Conservation (phyloP, 2,329 filamentous ascomycete genomes). For the Verticillium klebahnii region DNA sequence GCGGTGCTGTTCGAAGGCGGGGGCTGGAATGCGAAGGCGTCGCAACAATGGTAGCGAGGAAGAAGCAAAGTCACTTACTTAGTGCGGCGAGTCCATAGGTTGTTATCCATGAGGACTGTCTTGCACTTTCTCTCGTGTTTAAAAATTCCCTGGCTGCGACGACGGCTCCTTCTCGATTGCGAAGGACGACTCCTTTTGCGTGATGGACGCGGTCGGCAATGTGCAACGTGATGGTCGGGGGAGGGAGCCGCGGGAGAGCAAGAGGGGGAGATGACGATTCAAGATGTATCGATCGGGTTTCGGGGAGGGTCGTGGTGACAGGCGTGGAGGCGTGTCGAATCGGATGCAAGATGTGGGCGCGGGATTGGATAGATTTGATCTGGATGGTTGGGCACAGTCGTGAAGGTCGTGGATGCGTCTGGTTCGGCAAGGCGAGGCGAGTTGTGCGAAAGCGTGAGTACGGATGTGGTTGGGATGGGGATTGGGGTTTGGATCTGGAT, state of each 20-base stretch:
- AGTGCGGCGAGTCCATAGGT: conserved; percentile 75
- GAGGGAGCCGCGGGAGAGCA: not conserved
- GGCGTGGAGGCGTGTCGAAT: not conserved
- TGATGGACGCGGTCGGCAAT: not conserved
- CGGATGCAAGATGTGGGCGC: not conserved
- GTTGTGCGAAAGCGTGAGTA: not conserved
- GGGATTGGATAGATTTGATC: not conserved
- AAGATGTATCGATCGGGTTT: not conserved
- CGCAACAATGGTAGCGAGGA: conserved; percentile 1
- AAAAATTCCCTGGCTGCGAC: conserved; percentile 5
- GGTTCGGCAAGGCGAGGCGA: not conserved
- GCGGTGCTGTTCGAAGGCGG: conserved; percentile 16
- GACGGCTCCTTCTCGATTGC: conserved; percentile 3
- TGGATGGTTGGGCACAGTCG: not conserved
- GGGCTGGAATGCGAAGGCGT: conserved; percentile 2
- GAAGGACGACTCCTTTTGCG: conserved; percentile 3
- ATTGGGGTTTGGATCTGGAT: not conserved
- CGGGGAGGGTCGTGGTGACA: not conserved
- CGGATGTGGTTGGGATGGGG: not conserved
- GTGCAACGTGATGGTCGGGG: not conserved
- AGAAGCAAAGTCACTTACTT: conserved; percentile 53
- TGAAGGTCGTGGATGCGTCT: not conserved
- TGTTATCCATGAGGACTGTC: conserved; percentile 53
- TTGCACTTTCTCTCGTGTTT: conserved; percentile 13
- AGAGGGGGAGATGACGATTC: not conserved